These are phyloP conservation scores for Butyriboletus appendiculatus DNA, from an alignment of 1,284 basidiomycete genomes.

Conservation along the genomic window DNA sequence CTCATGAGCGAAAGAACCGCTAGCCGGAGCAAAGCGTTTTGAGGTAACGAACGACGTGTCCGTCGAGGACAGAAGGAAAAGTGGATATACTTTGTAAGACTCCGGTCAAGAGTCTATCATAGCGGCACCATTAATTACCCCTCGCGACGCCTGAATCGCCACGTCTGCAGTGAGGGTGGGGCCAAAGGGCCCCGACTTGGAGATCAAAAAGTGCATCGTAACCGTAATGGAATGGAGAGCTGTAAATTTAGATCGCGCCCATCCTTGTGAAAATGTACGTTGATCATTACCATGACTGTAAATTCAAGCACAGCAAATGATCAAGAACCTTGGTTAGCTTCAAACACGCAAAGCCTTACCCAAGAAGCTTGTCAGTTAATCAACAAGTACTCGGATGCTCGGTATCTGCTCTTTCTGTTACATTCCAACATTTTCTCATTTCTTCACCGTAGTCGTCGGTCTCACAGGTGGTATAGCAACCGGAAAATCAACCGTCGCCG, in stretches of 20 bases:
- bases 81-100: background rate
- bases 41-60: background rate
- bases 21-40: background rate
- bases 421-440: background rate
- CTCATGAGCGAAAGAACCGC: conserved; percentile 1
- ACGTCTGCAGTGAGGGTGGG: background rate
- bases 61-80: background rate
- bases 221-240: background rate
- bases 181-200: background rate
- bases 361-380: too few relatives aligned
- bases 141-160: conserved; percentile 22
- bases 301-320: too few relatives aligned
- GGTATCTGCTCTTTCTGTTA: conserved; percentile 10
- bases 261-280: too few relatives aligned
- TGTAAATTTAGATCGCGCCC: too few relatives aligned
- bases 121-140: conserved; percentile 7
- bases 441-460: conserved; percentile 71
- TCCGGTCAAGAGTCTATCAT: conserved; percentile 8
- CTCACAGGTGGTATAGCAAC: conserved; percentile 97
- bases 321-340: too few relatives aligned
- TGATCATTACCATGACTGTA: too few relatives aligned
- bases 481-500: conserved; percentile 92
- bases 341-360: too few relatives aligned
- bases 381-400: conserved; percentile 20
- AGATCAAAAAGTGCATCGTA: background rate